Conservation (phyloP, 768 basidiomycete species). For the Mycena sanguinolenta region DNA sequence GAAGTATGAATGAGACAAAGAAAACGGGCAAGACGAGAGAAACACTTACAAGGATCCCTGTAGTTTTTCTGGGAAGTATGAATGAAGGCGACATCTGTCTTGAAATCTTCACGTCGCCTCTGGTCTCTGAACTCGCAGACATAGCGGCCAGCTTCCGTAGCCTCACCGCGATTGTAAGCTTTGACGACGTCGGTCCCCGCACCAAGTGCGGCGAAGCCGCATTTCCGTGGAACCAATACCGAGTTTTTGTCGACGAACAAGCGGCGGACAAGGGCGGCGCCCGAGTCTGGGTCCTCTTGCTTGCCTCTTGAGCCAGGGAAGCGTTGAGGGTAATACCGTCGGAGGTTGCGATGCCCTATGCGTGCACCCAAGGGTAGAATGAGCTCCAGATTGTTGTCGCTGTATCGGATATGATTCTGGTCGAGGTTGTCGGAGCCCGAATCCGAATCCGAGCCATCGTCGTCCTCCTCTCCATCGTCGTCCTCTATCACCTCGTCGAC, state of each 20-base stretch:
- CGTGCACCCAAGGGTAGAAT: slow-evolving; percentile 93
- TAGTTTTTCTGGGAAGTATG: slow-evolving; percentile 92
- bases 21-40: slow-evolving; percentile 21
- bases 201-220: slow-evolving; percentile 91
- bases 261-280: slow-evolving; percentile 82
- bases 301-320: slow-evolving; percentile 64
- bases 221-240: slow-evolving; percentile 85
- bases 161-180: slow-evolving; percentile 95
- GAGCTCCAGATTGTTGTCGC: slow-evolving; percentile 87
- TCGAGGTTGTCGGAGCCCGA: slow-evolving; percentile 56
- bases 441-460: slow-evolving; percentile 51
- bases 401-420: slow-evolving; percentile 75
- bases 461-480: slow-evolving; percentile 55
- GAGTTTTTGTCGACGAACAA: slow-evolving; percentile 87
- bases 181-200: slow-evolving; percentile 85
- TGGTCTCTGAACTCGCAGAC: slow-evolving; percentile 88
- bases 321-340: slow-evolving; percentile 88
- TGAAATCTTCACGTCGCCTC: slow-evolving; percentile 83
- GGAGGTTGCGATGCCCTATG: slow-evolving; percentile 92
- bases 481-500: slow-evolving; percentile 52
- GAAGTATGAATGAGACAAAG: slow-evolving; percentile 17
- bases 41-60: slow-evolving; percentile 77
- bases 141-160: slow-evolving; percentile 90
- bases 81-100: slow-evolving; percentile 83
- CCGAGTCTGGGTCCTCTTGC: slow-evolving; percentile 76